phyloP scores from a whole-genome alignment of 148 eudicot genomes.

The Mesembryanthemum crystallinum region DNA sequence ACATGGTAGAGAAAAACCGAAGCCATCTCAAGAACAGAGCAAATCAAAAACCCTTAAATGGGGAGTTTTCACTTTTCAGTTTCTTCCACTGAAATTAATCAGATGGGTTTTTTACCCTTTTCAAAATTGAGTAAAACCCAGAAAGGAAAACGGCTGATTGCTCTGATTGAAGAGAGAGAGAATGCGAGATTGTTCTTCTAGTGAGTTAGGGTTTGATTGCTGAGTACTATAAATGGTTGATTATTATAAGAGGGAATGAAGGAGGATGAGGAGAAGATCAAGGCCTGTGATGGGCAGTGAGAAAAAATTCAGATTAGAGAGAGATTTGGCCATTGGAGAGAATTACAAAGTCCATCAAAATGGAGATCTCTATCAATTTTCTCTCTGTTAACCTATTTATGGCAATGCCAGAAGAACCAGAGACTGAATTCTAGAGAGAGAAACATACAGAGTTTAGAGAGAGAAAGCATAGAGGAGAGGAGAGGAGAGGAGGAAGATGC shows the following conservation, averaged over 20 bases:
- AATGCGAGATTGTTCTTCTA: background rate
- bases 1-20: constrained; percentile 91
- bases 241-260: constrained; percentile 72
- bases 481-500: background rate
- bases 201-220: background rate
- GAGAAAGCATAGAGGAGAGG: background rate
- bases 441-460: too few species aligned
- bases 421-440: constrained; percentile 4
- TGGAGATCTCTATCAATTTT: background rate
- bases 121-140: constrained; percentile 6
- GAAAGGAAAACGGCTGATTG: background rate
- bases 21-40: constrained; percentile 40
- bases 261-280: constrained; percentile 64
- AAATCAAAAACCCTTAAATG: background rate
- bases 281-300: constrained; percentile 51
- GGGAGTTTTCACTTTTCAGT: background rate
- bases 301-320: constrained; percentile 30
- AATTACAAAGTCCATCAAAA: constrained; percentile 38
- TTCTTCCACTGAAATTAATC: background rate
- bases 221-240: background rate
- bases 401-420: constrained; percentile 11
- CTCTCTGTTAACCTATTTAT: background rate
- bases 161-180: background rate
- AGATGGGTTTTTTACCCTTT: constrained; percentile 17
- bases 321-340: constrained; percentile 45